A percentile compares a stretch with the other conserved stretches of the same genome.
Evolutionary conservation across 495 filamentous ascomycete species (phyloP).

Genomic region (Friedmanniomyces endolithicus): DNA sequence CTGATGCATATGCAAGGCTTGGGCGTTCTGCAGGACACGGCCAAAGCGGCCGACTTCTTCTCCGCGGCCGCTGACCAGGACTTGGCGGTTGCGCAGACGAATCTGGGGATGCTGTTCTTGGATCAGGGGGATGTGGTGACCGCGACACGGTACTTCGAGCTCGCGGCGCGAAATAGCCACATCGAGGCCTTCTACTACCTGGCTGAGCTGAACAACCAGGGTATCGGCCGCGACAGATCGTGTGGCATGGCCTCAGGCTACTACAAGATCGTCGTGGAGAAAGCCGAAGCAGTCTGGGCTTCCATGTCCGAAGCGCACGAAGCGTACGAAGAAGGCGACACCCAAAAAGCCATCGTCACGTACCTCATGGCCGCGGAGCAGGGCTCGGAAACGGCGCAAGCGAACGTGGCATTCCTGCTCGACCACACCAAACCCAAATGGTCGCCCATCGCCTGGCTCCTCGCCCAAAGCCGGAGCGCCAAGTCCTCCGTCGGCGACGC

Average conservation of each 20-base stretch:
- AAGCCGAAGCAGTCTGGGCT: slow-evolving; percentile 70
- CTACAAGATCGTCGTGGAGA: slow-evolving; percentile 92
- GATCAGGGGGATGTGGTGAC: slow-evolving; percentile 72
- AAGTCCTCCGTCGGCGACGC: slow-evolving; percentile 38
- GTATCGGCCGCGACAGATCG: slow-evolving; percentile 64
- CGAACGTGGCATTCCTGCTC: slow-evolving; percentile 85
- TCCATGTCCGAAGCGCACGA: slow-evolving; percentile 76
- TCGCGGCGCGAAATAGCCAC: slow-evolving; percentile 76
- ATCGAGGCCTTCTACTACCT: slow-evolving; percentile 95
- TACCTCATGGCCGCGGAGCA: slow-evolving; percentile 93
- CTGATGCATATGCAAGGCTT: slow-evolving; percentile 79
- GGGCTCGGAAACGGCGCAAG: slow-evolving; percentile 84
- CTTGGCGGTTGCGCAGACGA: slow-evolving; percentile 66
- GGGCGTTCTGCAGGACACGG: slow-evolving; percentile 60
- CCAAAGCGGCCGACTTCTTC: slow-evolving; percentile 67
- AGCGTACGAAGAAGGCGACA: slow-evolving; percentile 72
- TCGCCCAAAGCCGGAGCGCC: slow-evolving; percentile 19
- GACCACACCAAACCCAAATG: slow-evolving; percentile 58
- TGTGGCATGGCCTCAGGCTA: slow-evolving; percentile 73
- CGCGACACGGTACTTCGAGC: slow-evolving; percentile 78
- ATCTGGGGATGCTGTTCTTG: slow-evolving; percentile 72
- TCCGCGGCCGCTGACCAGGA: slow-evolving; percentile 76
- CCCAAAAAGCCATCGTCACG: slow-evolving; percentile 69
- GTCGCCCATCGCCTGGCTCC: slow-evolving; percentile 36
- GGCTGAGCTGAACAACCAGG: slow-evolving; percentile 74